Evolutionary conservation across 2,329 filamentous ascomycete genomes (phyloP), one percentile per base, ranked within the genome.

Genomic region (Ambrosiella beaveri): DNA sequence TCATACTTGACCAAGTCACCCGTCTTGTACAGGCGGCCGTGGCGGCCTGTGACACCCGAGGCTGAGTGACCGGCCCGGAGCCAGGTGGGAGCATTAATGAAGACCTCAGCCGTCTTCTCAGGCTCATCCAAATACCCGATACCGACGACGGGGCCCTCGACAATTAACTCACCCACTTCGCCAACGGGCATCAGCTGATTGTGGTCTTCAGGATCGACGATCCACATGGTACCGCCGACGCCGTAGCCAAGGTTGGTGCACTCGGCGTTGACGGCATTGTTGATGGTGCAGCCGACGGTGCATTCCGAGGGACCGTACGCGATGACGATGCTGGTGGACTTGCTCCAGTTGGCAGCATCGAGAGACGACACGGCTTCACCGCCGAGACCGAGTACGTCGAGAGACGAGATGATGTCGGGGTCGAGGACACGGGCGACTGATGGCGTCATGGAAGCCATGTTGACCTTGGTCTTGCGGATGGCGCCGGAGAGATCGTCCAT

Each of bases 101-200:
- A 85, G 0, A 73, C 74, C 27, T 74, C 73, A 1, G 71, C 71
- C 0, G 81, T 84, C 66, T 80, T 81, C 45, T 73, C 72, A 0
- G 72, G 70, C 58, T 83, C 76, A 55, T 76, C 76, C 19, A 83
- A 68, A 60, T 85, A 85, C 35, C 80, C 80, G 39, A 77, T 70
- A 8, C 79, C 80, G 1, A 85, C 77, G n/a, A 79, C 74, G 1
- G 79, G 79, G 0, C 78, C 78, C 61, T 77, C 76, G 12, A 81
- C 68, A 2, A 78, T 66, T n/a, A 79, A 67, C 64, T 79, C 76
- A 5, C 77, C 77, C 1, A 78, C 70, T 1, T 70, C 68, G 0
- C 76, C 76, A 0, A 77, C 65, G 0, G 75, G 73, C 3, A 74
- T 69, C 3, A 79, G 70, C 13, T 66, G 68, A 57, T 76, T 64